Percentiles rank a stretch among this genome's conserved stretches.
These are phyloP conservation scores for Thermomucor indicae-seudaticae DNA, from an alignment of 371 early-diverging fungal genomes.

Conservation along the genomic window DNA sequence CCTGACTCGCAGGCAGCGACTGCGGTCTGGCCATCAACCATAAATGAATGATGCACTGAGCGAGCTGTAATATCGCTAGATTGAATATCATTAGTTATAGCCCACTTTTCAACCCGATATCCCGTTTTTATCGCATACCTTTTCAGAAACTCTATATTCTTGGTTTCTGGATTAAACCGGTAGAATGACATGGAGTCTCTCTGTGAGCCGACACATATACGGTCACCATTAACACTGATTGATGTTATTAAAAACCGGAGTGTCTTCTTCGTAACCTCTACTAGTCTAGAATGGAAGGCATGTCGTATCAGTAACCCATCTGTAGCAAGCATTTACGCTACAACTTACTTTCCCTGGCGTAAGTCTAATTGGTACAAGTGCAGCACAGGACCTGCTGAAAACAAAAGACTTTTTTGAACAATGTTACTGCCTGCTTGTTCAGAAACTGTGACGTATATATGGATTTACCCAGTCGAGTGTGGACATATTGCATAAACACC, in stretches of 20 bases:
- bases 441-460: neutral
- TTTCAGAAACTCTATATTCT: conserved; percentile 22
- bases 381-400: conserved; percentile 27
- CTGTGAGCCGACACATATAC: conserved; percentile 34
- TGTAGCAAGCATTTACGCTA: too few species aligned
- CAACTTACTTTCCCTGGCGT: conserved; percentile 21
- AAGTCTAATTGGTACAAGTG: conserved; percentile 29
- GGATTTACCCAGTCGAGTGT: conserved; percentile 34
- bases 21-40: conserved; percentile 17
- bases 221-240: conserved; percentile 20
- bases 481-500: conserved; percentile 39
- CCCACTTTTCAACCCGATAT: too few species aligned
- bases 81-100: too few species aligned
- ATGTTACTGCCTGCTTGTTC: neutral
- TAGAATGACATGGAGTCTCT: conserved; percentile 34
- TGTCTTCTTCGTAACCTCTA: conserved; percentile 20
- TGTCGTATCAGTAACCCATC: too few species aligned
- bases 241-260: conserved; percentile 30
- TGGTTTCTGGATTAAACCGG: conserved; percentile 12
- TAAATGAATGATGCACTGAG: conserved; percentile 21
- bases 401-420: conserved; percentile 19
- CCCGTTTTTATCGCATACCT: conserved; percentile 16
- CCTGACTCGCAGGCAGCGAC: conserved; percentile 26
- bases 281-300: too few species aligned
- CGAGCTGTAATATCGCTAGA: conserved; percentile 26